Evolutionary conservation across 495 filamentous ascomycete genomes (phyloP).

Genomic region (Staphylotrichum longicolle): DNA sequence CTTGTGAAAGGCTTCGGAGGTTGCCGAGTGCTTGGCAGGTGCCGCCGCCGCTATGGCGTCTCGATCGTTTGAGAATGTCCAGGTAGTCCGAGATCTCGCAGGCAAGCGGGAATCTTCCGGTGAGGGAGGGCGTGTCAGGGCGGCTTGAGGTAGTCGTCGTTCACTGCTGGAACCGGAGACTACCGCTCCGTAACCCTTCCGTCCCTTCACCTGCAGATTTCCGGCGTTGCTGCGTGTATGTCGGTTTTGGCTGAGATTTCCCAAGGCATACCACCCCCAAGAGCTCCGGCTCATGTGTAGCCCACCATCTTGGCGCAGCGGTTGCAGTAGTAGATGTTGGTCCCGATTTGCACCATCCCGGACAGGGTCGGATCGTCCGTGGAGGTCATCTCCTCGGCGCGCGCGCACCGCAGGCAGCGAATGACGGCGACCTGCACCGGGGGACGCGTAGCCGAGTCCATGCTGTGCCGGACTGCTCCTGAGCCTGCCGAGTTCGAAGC

Average conservation of each 20-base stretch:
- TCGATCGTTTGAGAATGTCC: too few relatives aligned
- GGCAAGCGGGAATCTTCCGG: too few relatives aligned
- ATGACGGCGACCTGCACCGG: slow-evolving; percentile 51
- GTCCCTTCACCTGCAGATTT: too few relatives aligned
- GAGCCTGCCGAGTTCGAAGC: slow-evolving; percentile 24
- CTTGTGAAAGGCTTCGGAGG: too few relatives aligned
- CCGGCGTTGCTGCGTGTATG: too few relatives aligned
- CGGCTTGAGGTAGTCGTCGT: too few relatives aligned
- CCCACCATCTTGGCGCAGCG: slow-evolving; percentile 72
- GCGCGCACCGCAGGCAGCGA: slow-evolving; percentile 56
- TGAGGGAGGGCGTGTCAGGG: too few relatives aligned
- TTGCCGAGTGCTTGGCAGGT: too few relatives aligned
- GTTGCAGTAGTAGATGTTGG: slow-evolving; percentile 77
- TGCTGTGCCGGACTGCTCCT: slow-evolving; percentile 35
- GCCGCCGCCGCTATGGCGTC: too few relatives aligned
- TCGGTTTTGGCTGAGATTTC: neutral
- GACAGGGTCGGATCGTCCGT: slow-evolving; percentile 52
- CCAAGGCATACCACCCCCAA: neutral
- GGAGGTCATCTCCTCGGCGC: slow-evolving; percentile 52
- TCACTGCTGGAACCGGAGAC: too few relatives aligned
- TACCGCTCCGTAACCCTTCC: too few relatives aligned
- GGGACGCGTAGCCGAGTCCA: slow-evolving; percentile 40
- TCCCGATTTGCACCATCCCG: slow-evolving; percentile 67
- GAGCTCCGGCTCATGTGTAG: slow-evolving; percentile 53
- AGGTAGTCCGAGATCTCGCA: too few relatives aligned